A percentile compares a stretch with the other conserved stretches of the same genome.
Evolutionary conservation across 108 stramenopile species (phyloP).

Genomic region (Stephanodiscus triporus): DNA sequence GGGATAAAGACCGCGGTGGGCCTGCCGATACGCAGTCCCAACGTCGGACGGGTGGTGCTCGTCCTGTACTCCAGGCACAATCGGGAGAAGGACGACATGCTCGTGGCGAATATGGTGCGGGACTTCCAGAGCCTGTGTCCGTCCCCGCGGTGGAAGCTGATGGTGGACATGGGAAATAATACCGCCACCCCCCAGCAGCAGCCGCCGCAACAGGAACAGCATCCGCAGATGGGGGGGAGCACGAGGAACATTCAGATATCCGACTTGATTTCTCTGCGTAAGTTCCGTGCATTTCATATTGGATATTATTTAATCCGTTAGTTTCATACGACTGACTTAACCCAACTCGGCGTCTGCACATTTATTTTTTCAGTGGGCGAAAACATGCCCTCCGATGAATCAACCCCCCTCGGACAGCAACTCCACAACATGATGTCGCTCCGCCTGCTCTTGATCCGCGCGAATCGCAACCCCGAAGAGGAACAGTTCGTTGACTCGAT

Average conservation of each 20-base stretch:
- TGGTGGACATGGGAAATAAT: constrained; percentile 65
- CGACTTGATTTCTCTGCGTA: constrained; percentile 7
- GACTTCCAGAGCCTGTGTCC: constrained; percentile 84
- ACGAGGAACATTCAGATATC: not conserved
- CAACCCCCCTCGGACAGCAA: constrained; percentile 63
- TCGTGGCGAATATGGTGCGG: constrained; percentile 67
- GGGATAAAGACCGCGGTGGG: constrained; percentile 86
- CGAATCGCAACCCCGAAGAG: constrained; percentile 66
- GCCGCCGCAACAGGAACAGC: constrained; percentile 6
- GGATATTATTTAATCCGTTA: not conserved
- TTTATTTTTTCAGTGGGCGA: constrained; percentile 56
- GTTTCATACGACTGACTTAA: constrained; percentile 19
- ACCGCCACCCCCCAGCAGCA: not conserved
- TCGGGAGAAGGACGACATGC: constrained; percentile 64
- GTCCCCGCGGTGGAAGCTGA: constrained; percentile 87
- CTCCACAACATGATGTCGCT: constrained; percentile 82
- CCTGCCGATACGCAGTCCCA: constrained; percentile 82
- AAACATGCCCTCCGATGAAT: constrained; percentile 82
- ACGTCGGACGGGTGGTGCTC: constrained; percentile 84
- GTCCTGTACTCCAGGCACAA: constrained; percentile 78
- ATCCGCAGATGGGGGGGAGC: constrained; percentile 16
- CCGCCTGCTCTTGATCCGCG: constrained; percentile 64
- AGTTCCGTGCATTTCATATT: not conserved
- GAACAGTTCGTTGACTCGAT: constrained; percentile 71
- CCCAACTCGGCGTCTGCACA: too few relatives aligned